Conservation (phyloP, 2,329 filamentous ascomycete species). For the Alternaria incomplexa region DNA sequence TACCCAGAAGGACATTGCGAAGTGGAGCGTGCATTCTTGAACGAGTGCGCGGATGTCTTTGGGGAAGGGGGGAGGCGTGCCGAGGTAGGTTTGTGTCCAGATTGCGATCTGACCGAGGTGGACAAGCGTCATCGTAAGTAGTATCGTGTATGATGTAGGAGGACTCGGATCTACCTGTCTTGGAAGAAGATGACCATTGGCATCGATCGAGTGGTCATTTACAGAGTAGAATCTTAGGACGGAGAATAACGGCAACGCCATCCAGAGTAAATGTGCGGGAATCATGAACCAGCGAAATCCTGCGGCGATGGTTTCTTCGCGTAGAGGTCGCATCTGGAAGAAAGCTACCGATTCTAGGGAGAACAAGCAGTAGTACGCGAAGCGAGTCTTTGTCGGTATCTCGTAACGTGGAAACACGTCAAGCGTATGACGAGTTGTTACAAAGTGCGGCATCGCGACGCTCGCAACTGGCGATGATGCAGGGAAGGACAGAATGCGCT, state of each 20-base stretch:
- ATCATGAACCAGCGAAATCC: neutral
- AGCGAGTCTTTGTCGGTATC: neutral
- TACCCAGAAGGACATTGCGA: neutral
- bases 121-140: neutral
- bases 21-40: neutral
- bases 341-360: rapidly evolving
- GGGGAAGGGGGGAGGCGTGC: neutral
- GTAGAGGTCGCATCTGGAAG: neutral
- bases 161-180: neutral
- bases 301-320: neutral
- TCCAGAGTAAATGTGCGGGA: neutral
- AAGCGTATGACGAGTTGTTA: neutral
- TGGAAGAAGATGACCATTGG: neutral
- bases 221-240: neutral
- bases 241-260: neutral
- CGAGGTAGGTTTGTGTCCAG: neutral
- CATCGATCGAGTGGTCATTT: neutral
- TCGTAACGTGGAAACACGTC: neutral
- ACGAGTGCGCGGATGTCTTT: neutral
- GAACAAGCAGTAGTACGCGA: neutral
- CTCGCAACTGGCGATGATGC: neutral
- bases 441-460: neutral
- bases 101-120: neutral
- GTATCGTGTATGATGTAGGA: neutral
- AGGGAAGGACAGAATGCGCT: neutral